These are phyloP conservation scores for Chytridium lagenaria DNA, from an alignment of 371 early-diverging fungal species.

Conservation along the genomic window DNA sequence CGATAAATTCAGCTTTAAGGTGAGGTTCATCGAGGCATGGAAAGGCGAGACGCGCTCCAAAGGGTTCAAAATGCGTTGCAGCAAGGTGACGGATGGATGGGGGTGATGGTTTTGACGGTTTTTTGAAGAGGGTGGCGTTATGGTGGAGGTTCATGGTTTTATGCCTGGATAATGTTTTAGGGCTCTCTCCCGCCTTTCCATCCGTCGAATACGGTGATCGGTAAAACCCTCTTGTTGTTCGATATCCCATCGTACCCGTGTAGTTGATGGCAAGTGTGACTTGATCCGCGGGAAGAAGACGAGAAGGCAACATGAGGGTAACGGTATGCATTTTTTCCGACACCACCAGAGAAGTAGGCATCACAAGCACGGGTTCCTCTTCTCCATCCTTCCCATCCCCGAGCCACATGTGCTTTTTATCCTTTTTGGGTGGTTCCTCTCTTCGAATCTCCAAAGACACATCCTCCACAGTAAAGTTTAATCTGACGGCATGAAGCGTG, in stretches of 20 bases:
- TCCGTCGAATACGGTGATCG: not conserved
- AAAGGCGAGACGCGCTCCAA: slow-evolving; percentile 81
- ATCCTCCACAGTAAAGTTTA: not conserved
- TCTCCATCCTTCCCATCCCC: not conserved
- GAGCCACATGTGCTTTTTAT: not conserved
- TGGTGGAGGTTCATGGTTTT: not conserved
- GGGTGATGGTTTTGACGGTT: not conserved
- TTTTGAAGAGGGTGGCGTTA: not conserved
- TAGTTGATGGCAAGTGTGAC: slow-evolving; percentile 2
- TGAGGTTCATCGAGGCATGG: slow-evolving; percentile 65
- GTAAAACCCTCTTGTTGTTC: not conserved
- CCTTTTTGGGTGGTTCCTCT: not conserved
- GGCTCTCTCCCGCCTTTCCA: not conserved
- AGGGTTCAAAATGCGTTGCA: slow-evolving; percentile 89
- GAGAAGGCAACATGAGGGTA: not conserved
- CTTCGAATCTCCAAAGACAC: not conserved
- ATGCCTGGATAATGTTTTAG: no score
- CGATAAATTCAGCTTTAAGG: slow-evolving; percentile 79
- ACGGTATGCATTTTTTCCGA: not conserved
- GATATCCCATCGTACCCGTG: not conserved
- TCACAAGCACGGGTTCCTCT: not conserved
- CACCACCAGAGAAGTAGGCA: not conserved
- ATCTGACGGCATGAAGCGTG: not conserved
- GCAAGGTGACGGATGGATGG: slow-evolving; percentile 52
- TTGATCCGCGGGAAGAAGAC: not conserved